Evolutionary conservation across 495 filamentous ascomycete species (phyloP).

Genomic region (Parachaetomium inaequale): DNA sequence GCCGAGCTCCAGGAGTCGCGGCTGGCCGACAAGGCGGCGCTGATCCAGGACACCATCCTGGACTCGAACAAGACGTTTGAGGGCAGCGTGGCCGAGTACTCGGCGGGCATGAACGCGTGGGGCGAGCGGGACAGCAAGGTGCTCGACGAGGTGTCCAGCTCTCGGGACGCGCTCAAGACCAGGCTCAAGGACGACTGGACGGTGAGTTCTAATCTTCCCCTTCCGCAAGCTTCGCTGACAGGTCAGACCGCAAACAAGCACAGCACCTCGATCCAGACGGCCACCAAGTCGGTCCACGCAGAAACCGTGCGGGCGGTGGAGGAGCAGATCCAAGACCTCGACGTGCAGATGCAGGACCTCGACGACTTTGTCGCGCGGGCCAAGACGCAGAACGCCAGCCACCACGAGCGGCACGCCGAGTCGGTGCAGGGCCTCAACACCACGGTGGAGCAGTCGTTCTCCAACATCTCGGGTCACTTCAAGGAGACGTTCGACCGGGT

Average conservation of each 20-base stretch:
- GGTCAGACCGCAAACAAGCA: constrained; percentile 69
- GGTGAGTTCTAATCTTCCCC: constrained; percentile 45
- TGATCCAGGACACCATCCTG: constrained; percentile 59
- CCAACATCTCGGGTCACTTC: constrained; percentile 62
- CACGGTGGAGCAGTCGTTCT: constrained; percentile 67
- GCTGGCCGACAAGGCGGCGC: constrained; percentile 58
- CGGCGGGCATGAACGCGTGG: constrained; percentile 73
- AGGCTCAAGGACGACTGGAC: constrained; percentile 87
- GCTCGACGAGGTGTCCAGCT: constrained; percentile 64
- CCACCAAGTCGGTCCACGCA: constrained; percentile 84
- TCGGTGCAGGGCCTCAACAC: constrained; percentile 59
- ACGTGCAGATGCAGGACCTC: constrained; percentile 77
- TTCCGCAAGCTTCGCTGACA: constrained; percentile 27
- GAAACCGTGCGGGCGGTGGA: constrained; percentile 88
- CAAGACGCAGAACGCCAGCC: constrained; percentile 71
- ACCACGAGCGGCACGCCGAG: constrained; percentile 60
- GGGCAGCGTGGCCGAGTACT: constrained; percentile 59
- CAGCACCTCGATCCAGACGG: constrained; percentile 71
- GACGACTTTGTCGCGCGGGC: constrained; percentile 89
- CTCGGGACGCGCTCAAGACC: constrained; percentile 69
- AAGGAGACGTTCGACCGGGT: constrained; percentile 58
- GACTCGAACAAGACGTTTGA: constrained; percentile 61
- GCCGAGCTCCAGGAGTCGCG: constrained; percentile 69
- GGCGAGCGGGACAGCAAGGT: constrained; percentile 62
- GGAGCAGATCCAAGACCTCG: constrained; percentile 81